Evolutionary conservation across 2,329 filamentous ascomycete genomes (phyloP), one percentile per base, ranked within the genome.

Genomic region (Stagonosporopsis rhizophila): DNA sequence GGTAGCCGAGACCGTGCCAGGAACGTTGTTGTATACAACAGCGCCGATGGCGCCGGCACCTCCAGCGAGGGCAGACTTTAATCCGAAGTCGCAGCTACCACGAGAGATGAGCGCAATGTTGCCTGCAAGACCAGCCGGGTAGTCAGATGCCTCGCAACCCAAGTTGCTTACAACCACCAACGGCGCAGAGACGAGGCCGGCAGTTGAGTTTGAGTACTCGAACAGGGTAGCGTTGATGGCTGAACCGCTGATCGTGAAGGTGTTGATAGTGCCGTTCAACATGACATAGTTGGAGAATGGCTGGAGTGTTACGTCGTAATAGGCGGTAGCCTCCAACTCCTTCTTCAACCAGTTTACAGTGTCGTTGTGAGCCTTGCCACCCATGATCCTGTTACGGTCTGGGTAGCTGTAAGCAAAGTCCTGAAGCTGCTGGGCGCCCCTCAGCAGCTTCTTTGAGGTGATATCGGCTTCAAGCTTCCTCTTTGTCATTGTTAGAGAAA

Each of bases 21-120:
- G 76, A 2, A 86, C 85, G 63, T 87, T 89, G 79, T 94, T 92
- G 77, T 90, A 93, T 45, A 95, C 81, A 14, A 95, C 77, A 0
- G 87, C 89, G 1, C 87, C 90, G 3, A 85, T 74, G 5, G 91
- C 91, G 19, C 90, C 89, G 1, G 89, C 89, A 44, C 79, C 81
- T 38, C 87, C 88, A 6, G 91, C 90, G 14, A 84, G 78, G 49
- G 82, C 82, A 1, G 88, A 88, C 78, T 95, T 95, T 56, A 81
- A 76, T 11, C 87, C 89, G 64, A 94, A 95, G 7, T 85, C 64
- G 70, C 91, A 95, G 1, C 77, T 80, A 49, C 91, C 91, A 52
- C 91, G 87, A 27, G 82, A 80, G 61, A 95, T 83, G 34, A 95
- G 80, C 9, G 88, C 90, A 56, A 95, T 87, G 55, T 85, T 85